phyloP scores from a whole-genome alignment of 441 rosid genomes.

The Adansonia grandidieri region DNA sequence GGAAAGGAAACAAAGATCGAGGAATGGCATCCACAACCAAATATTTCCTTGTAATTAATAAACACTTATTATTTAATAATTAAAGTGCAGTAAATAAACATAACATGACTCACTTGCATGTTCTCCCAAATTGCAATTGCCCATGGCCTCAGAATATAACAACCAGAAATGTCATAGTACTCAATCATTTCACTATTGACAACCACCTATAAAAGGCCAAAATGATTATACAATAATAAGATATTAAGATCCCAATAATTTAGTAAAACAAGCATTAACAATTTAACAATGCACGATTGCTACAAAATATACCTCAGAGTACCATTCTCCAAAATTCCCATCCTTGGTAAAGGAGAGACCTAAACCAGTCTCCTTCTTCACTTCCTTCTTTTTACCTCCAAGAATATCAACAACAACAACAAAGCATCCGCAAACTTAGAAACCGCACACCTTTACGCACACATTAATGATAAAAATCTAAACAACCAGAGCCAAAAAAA shows the following conservation, averaged over 20 bases:
- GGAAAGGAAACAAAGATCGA: neutral
- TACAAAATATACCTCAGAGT: slow-evolving; percentile 55
- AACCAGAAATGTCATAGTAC: slow-evolving; percentile 96
- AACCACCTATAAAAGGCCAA: slow-evolving; percentile 61
- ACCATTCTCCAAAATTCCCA: slow-evolving; percentile 82
- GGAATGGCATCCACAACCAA: neutral
- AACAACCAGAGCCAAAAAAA: neutral
- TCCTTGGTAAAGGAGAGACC: slow-evolving; percentile 69
- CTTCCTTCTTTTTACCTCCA: slow-evolving; percentile 66
- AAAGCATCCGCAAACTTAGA: slow-evolving; percentile 13
- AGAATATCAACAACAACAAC: neutral
- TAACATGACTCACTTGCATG: slow-evolving; percentile 72
- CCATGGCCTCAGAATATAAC: slow-evolving; percentile 97
- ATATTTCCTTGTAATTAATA: neutral
- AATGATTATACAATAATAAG: neutral
- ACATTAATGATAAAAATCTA: neutral
- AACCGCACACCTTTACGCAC: neutral
- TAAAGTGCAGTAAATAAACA: slow-evolving; percentile 20
- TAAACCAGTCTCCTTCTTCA: slow-evolving; percentile 75
- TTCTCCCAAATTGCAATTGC: slow-evolving; percentile 94
- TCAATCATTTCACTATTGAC: slow-evolving; percentile 93
- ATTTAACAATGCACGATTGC: neutral
- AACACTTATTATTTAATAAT: neutral
- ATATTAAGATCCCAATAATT: neutral
- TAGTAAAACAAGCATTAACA: slow-evolving; percentile 1